Conservation (phyloP, 352 stramenopile species). For the Albugo candida region DNA sequence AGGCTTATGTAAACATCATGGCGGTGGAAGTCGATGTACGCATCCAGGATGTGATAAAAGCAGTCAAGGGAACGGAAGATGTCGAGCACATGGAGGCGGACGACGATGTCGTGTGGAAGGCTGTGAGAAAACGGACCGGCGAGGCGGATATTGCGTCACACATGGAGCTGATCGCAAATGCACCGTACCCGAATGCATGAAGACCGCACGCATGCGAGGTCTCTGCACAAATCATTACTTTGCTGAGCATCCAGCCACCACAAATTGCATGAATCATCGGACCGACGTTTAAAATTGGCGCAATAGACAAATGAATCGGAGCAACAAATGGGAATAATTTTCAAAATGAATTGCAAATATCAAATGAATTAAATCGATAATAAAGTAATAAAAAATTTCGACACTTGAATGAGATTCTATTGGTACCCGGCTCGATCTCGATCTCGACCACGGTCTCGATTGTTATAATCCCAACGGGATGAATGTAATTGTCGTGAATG, state of each 20-base stretch:
- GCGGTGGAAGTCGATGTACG: conserved; percentile 55
- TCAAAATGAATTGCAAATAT: too few species aligned
- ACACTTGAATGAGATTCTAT: too few species aligned
- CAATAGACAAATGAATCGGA: too few species aligned
- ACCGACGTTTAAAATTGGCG: too few species aligned
- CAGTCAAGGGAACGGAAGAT: conserved; percentile 64
- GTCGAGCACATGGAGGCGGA: conserved; percentile 62
- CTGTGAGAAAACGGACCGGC: conserved; percentile 70
- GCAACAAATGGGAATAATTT: too few species aligned
- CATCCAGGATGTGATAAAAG: conserved; percentile 71
- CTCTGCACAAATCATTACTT: conserved; percentile 79
- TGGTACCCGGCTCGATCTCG: too few species aligned
- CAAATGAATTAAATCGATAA: too few species aligned
- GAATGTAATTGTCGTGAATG: too few species aligned
- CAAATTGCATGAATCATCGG: too few species aligned
- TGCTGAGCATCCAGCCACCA: conserved; percentile 8
- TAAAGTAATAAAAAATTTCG: too few species aligned
- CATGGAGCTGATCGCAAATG: conserved; percentile 74
- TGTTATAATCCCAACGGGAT: too few species aligned
- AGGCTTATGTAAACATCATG: conserved; percentile 63
- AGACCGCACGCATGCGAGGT: conserved; percentile 60
- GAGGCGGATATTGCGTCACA: conserved; percentile 56
- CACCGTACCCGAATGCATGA: conserved; percentile 54
- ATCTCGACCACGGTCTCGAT: too few species aligned
- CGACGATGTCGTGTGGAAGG: conserved; percentile 63